A percentile compares a stretch with the other conserved stretches of the same genome.
Evolutionary conservation across 768 basidiomycete species (phyloP).

Genomic region (Suillus subluteus): DNA sequence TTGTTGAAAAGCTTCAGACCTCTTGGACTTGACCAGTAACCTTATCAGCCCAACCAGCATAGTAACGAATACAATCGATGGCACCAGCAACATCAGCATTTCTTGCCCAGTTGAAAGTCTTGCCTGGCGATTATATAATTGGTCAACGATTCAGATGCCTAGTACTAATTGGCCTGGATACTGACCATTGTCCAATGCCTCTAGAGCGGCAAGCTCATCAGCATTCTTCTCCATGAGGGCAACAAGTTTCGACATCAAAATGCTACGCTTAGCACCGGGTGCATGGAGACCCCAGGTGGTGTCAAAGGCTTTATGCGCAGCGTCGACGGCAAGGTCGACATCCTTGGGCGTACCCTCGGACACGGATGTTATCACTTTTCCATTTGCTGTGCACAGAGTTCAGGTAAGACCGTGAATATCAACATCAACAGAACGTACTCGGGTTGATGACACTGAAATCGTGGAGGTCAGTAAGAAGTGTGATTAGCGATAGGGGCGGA

Average conservation of each 20-base stretch:
- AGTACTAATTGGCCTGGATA: background rate
- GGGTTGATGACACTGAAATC: slow-evolving; percentile 60
- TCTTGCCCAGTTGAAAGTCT: slow-evolving; percentile 55
- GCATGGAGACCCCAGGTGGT: slow-evolving; percentile 70
- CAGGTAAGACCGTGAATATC: slow-evolving; percentile 13
- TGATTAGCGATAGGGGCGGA: background rate
- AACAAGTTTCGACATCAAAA: slow-evolving; percentile 65
- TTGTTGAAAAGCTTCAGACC: slow-evolving; percentile 12
- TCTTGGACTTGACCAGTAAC: slow-evolving; percentile 77
- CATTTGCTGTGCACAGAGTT: slow-evolving; percentile 51
- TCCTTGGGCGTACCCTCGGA: slow-evolving; percentile 67
- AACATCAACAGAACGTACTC: slow-evolving; percentile 30
- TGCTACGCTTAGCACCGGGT: slow-evolving; percentile 54
- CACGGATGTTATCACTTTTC: slow-evolving; percentile 60
- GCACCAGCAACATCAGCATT: slow-evolving; percentile 51
- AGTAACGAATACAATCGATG: slow-evolving; percentile 69
- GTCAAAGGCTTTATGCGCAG: slow-evolving; percentile 63
- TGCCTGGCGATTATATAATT: slow-evolving; percentile 41
- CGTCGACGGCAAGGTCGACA: slow-evolving; percentile 75
- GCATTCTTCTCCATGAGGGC: slow-evolving; percentile 61
- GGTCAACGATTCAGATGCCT: background rate
- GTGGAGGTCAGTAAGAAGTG: background rate
- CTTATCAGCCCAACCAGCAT: slow-evolving; percentile 92
- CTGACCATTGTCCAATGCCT: slow-evolving; percentile 68
- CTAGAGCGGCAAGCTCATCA: slow-evolving; percentile 73